Conservation (phyloP, 345 rosid genomes). For the Citrus mangshanensis region DNA sequence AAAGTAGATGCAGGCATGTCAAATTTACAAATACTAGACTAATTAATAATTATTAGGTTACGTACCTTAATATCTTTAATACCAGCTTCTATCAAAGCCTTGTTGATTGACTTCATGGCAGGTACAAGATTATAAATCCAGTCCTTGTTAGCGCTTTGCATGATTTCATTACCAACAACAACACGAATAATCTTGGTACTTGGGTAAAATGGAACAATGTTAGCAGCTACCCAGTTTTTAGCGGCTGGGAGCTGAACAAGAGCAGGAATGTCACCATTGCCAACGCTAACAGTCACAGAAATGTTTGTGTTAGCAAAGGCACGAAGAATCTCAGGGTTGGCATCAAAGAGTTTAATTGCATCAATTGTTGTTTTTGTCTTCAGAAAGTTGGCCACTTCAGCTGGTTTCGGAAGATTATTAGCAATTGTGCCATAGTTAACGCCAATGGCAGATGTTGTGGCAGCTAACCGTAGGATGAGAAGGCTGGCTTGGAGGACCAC, state of each 20-base stretch:
- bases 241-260: conserved; percentile 38
- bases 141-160: conserved; percentile 34
- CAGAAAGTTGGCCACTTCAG: conserved; percentile 62
- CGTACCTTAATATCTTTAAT: conserved; percentile 55
- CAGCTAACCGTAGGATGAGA: too few species aligned
- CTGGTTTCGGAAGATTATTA: conserved; percentile 70
- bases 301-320: conserved; percentile 67
- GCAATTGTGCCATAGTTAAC: conserved; percentile 69
- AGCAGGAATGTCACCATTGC: conserved; percentile 55
- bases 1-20: too few species aligned
- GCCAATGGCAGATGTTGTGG: too few species aligned
- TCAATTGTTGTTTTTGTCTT: conserved; percentile 59
- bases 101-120: conserved; percentile 56
- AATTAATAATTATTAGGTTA: too few species aligned
- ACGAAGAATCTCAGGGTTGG: conserved; percentile 56
- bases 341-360: conserved; percentile 64
- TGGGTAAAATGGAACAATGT: conserved; percentile 59
- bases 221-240: conserved; percentile 50
- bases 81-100: conserved; percentile 57
- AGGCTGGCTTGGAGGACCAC: too few species aligned
- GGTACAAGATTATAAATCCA: conserved; percentile 56
- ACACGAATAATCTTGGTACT: conserved; percentile 57
- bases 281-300: conserved; percentile 50
- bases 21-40: too few species aligned
- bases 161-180: conserved; percentile 70